Percentiles rank a stretch among this genome's conserved stretches.
Conservation (phyloP, 164 flowering plant species). For the Taxillus chinensis region DNA sequence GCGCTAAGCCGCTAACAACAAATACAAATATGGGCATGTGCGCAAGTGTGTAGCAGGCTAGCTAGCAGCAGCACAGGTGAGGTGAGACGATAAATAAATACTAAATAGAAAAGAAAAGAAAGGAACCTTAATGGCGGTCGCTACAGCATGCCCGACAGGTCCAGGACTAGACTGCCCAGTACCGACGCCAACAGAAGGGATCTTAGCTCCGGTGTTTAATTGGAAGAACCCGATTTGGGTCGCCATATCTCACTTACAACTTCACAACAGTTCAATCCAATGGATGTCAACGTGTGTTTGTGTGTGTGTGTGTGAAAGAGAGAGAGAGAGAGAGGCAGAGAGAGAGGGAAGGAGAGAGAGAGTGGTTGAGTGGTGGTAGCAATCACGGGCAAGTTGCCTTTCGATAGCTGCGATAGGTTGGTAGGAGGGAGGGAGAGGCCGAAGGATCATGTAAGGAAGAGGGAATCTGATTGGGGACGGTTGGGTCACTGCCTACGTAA, state of each 20-base stretch:
- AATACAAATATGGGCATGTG: too few species aligned
- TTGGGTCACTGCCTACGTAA: too few species aligned
- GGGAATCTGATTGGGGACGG: too few species aligned
- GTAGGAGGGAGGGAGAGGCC: constrained; percentile 1
- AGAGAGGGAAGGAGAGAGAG: background rate
- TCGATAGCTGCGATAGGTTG: constrained; percentile 7
- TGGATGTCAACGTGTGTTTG: too few species aligned
- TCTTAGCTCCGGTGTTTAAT: constrained; percentile 37
- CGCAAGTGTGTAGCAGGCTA: too few species aligned
- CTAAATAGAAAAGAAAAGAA: background rate
- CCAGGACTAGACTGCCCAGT: constrained; percentile 38
- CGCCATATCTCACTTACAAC: background rate
- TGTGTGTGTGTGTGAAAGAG: too few species aligned
- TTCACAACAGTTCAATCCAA: too few species aligned
- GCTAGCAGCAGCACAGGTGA: background rate
- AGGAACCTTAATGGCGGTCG: constrained; percentile 37
- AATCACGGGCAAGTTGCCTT: background rate
- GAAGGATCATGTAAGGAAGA: background rate
- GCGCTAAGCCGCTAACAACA: too few species aligned
- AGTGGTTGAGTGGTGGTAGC: background rate
- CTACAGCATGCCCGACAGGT: constrained; percentile 31
- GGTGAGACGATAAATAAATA: background rate
- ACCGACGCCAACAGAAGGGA: constrained; percentile 37
- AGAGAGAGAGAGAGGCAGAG: too few species aligned
- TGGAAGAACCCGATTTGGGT: background rate